These are phyloP conservation scores for Globisporangium canariense DNA, from an alignment of 352 stramenopile species.

Conservation along the genomic window DNA sequence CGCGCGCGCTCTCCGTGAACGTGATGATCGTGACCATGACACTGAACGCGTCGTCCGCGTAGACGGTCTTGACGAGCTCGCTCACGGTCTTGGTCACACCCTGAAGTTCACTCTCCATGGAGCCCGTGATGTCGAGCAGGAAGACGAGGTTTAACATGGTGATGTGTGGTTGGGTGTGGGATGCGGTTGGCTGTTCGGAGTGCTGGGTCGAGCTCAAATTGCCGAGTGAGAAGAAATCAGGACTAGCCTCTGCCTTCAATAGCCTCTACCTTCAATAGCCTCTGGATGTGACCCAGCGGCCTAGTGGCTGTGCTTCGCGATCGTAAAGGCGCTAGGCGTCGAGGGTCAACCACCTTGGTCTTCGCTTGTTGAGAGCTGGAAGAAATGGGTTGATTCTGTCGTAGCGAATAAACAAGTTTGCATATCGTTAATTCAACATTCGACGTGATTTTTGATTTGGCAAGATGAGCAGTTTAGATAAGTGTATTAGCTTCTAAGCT, in stretches of 20 bases:
- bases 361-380: no score
- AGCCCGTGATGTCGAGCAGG: conserved; percentile 73
- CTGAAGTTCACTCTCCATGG: conserved; percentile 52
- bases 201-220: conserved; percentile 8
- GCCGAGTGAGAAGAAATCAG: conserved; percentile 7
- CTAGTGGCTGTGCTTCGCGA: no score
- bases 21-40: conserved; percentile 74
- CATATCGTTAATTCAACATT: no score
- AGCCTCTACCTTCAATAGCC: background rate
- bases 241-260: background rate
- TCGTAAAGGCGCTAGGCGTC: no score
- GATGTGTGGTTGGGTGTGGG: background rate
- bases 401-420: no score
- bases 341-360: no score
- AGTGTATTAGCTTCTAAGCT: no score
- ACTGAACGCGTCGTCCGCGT: conserved; percentile 37
- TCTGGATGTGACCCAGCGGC: no score
- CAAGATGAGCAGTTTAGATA: no score
- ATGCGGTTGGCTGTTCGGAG: background rate
- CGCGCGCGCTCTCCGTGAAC: conserved; percentile 48
- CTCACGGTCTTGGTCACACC: conserved; percentile 56
- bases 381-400: no score
- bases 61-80: conserved; percentile 47
- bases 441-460: no score
- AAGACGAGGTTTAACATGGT: conserved; percentile 69